Percentiles rank a stretch among this genome's conserved stretches.
Conservation (phyloP, 2,329 filamentous ascomycete species). For the Alternaria postmessia region DNA sequence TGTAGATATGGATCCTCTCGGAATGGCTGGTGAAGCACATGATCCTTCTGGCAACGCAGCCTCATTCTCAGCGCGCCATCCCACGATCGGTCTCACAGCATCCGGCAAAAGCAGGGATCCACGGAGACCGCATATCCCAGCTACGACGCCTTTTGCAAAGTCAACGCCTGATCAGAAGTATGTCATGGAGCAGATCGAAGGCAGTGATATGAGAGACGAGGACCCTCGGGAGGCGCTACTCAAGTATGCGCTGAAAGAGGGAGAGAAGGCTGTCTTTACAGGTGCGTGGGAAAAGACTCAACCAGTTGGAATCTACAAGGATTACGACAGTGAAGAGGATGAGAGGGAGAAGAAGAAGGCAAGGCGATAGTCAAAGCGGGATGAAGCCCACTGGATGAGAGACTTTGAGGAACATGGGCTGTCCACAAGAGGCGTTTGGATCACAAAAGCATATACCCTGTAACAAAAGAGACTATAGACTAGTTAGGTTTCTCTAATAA, state of each 20-base stretch:
- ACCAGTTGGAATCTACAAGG: slow-evolving; percentile 89
- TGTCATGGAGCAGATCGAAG: slow-evolving; percentile 85
- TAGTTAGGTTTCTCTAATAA: neutral
- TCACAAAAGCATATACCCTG: slow-evolving; percentile 19
- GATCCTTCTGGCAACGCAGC: slow-evolving; percentile 64
- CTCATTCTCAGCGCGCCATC: slow-evolving; percentile 67
- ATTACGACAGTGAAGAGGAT: slow-evolving; percentile 85
- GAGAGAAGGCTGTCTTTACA: slow-evolving; percentile 94
- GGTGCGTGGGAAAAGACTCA: slow-evolving; percentile 92
- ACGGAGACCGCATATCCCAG: slow-evolving; percentile 82
- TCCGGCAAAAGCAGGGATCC: slow-evolving; percentile 82
- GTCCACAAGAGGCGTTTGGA: slow-evolving; percentile 12
- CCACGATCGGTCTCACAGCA: slow-evolving; percentile 76
- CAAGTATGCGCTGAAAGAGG: slow-evolving; percentile 92
- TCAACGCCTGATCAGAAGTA: slow-evolving; percentile 88
- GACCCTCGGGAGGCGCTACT: slow-evolving; percentile 92
- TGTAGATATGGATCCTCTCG: slow-evolving; percentile 73
- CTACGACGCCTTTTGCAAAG: slow-evolving; percentile 88
- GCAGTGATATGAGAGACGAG: slow-evolving; percentile 93
- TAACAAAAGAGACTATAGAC: neutral
- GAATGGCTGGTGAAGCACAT: slow-evolving; percentile 84
- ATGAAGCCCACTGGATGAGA: neutral
- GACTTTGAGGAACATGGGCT: slow-evolving; percentile 4
- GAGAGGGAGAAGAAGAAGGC: slow-evolving; percentile 70
- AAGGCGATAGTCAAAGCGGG: slow-evolving; percentile 28